phyloP scores from a whole-genome alignment of 139 green algal genomes.

The Choricystis sp. region DNA sequence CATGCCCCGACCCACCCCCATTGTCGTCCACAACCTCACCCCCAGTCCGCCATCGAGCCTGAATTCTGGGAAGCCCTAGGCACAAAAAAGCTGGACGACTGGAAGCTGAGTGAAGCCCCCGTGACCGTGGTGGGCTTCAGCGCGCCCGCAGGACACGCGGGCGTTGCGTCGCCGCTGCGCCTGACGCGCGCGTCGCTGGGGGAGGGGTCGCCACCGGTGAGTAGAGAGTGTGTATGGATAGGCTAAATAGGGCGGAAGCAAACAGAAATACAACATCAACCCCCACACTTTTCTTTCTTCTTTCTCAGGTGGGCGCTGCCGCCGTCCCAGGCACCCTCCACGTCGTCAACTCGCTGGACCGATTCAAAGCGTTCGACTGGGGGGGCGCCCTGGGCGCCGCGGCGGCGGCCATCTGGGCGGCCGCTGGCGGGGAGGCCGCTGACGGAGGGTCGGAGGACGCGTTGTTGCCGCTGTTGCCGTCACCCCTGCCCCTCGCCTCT shows the following conservation, averaged over 20 bases:
- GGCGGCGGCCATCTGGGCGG: conserved; percentile 9
- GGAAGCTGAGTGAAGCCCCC: conserved; percentile 32
- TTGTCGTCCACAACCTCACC: too few relatives aligned
- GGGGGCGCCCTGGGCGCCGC: neutral
- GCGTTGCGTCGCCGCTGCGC: conserved; percentile 8
- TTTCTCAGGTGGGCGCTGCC: too few relatives aligned
- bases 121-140: conserved; percentile 13
- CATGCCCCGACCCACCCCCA: too few relatives aligned
- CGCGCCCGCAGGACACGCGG: conserved; percentile 1
- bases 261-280: too few relatives aligned
- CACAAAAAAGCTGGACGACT: conserved; percentile 43
- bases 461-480: too few relatives aligned
- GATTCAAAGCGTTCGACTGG: conserved; percentile 35
- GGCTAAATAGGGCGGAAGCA: too few relatives aligned
- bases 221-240: too few relatives aligned
- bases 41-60: conserved; percentile 64
- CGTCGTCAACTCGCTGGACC: conserved; percentile 62
- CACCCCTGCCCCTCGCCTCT: too few relatives aligned
- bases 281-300: too few relatives aligned
- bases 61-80: conserved; percentile 64
- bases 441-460: conserved; percentile 27
- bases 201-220: too few relatives aligned
- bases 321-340: conserved; percentile 12
- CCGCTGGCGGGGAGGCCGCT: neutral
- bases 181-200: conserved; percentile 4